Conservation (phyloP, 495 filamentous ascomycete genomes). For the Talaromyces nanjingensis region DNA sequence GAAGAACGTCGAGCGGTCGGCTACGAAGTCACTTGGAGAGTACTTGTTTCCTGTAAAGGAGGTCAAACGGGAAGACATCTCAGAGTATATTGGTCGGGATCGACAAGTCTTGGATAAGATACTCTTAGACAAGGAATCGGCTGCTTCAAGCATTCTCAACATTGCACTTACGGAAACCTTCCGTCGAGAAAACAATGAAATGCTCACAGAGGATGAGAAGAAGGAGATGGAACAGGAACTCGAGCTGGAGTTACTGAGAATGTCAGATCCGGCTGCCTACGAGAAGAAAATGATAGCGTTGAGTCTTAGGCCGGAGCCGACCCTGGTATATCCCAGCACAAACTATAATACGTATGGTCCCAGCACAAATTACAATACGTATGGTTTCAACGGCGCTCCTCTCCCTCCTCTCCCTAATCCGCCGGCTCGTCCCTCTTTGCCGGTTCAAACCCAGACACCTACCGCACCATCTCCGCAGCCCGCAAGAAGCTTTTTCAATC, state of each 20-base stretch:
- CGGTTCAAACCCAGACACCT: background rate
- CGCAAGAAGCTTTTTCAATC: background rate
- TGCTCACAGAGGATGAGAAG: slow-evolving; percentile 49
- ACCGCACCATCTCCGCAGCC: background rate
- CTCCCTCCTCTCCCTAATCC: background rate
- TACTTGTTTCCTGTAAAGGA: slow-evolving; percentile 52
- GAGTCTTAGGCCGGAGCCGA: background rate
- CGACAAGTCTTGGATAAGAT: slow-evolving; percentile 61
- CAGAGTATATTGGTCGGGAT: slow-evolving; percentile 54
- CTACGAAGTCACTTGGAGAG: slow-evolving; percentile 38
- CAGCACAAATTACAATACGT: background rate
- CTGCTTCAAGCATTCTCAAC: slow-evolving; percentile 36
- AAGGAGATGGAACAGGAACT: slow-evolving; percentile 37
- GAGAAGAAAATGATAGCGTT: slow-evolving; percentile 13
- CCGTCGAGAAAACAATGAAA: slow-evolving; percentile 47
- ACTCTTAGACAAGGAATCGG: slow-evolving; percentile 27
- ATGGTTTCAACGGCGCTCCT: background rate
- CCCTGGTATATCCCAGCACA: slow-evolving; percentile 1
- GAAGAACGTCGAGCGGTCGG: slow-evolving; percentile 58
- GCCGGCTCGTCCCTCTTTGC: background rate
- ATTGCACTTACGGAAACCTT: slow-evolving; percentile 55
- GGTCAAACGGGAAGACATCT: slow-evolving; percentile 45
- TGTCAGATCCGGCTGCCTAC: slow-evolving; percentile 35
- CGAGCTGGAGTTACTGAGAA: slow-evolving; percentile 37
- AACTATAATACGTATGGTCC: too few relatives aligned